Percentiles rank a stretch among this genome's conserved stretches.
Evolutionary conservation across 192 early-diverging fungal species (phyloP).

Genomic region (Entomortierella parvispora): DNA sequence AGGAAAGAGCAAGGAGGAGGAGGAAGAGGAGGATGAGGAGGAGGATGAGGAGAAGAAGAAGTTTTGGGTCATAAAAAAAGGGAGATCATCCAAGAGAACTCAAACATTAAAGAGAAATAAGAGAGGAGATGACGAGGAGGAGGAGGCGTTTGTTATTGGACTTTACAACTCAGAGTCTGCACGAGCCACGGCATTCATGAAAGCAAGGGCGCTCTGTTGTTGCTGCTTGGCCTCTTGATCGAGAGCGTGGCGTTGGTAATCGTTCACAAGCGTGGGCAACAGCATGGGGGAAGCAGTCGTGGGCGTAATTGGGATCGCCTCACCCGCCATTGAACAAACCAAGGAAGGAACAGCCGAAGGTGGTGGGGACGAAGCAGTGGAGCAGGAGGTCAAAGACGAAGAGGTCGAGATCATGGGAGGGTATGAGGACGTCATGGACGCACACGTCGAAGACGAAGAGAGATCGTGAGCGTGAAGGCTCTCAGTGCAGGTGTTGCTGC

Average conservation of each 20-base stretch:
- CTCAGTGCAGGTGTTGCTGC: too few relatives aligned
- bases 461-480: too few relatives aligned
- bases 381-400: constrained; percentile 1
- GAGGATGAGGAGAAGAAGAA: too few relatives aligned
- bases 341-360: constrained; percentile 24
- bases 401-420: not conserved
- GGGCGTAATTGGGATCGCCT: constrained; percentile 4
- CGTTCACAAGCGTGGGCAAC: not conserved
- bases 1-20: too few relatives aligned
- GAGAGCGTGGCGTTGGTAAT: constrained; percentile 2
- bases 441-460: not conserved
- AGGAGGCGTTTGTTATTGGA: not conserved
- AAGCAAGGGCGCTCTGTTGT: too few relatives aligned
- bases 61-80: too few relatives aligned
- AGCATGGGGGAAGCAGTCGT: constrained; percentile 8
- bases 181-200: not conserved
- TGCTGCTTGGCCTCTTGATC: constrained; percentile 14
- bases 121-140: not conserved
- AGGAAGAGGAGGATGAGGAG: too few relatives aligned
- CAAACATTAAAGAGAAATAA: constrained; percentile 11
- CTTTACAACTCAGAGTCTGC: not conserved
- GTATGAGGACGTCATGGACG: not conserved
- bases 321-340: constrained; percentile 2
- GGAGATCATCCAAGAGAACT: not conserved
- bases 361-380: constrained; percentile 11